Percentiles rank a stretch among this genome's conserved stretches.
phyloP scores from a whole-genome alignment of 345 rosid genomes.

The Rhodamnia argentea region DNA sequence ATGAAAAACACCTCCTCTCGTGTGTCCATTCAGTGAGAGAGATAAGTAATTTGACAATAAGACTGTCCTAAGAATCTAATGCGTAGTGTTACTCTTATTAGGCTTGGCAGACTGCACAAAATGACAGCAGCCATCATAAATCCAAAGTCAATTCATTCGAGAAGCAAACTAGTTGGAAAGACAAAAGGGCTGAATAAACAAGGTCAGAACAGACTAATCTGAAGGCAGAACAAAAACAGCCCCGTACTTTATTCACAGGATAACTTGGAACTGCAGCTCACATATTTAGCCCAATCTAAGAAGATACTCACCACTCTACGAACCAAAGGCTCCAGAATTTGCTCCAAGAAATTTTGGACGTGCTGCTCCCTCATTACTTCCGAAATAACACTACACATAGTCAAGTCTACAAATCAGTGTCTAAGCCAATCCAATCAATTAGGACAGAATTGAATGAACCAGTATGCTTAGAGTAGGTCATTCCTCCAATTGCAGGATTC shows the following conservation, averaged over 20 bases:
- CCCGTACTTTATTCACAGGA: neutral
- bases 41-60: neutral
- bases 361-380: constrained; percentile 71
- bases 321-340: constrained; percentile 83
- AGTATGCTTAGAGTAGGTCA: neutral
- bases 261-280: neutral
- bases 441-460: neutral
- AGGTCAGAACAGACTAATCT: neutral
- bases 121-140: neutral
- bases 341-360: constrained; percentile 63
- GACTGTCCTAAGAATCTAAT: neutral
- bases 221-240: neutral
- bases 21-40: neutral
- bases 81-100: neutral
- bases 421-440: neutral
- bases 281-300: neutral
- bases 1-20: neutral
- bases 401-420: neutral
- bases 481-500: neutral
- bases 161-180: neutral
- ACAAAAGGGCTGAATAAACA: neutral
- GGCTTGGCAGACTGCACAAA: neutral
- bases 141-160: neutral
- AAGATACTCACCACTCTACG: constrained; percentile 77
- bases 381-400: constrained; percentile 62